Conservation (phyloP, 164 flowering plant species). For the Macadamia tetraphylla region DNA sequence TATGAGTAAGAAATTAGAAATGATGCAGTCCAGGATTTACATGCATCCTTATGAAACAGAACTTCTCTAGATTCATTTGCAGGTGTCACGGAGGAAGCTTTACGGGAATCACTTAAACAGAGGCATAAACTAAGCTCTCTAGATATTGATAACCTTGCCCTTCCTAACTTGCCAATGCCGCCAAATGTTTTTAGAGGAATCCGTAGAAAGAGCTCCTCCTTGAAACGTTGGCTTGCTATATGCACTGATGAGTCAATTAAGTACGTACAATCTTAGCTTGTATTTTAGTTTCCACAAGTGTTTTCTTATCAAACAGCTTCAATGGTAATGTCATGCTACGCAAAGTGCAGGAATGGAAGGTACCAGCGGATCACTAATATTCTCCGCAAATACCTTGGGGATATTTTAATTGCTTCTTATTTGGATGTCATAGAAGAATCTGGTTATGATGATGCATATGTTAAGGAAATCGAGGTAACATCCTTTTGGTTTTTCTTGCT, state of each 20-base stretch:
- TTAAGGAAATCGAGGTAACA: conserved; percentile 84
- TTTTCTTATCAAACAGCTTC: not conserved
- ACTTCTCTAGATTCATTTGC: conserved; percentile 53
- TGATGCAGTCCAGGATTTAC: not conserved
- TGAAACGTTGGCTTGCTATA: conserved; percentile 81
- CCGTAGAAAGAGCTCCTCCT: conserved; percentile 52
- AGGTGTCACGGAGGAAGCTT: conserved; percentile 51
- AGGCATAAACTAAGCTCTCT: conserved; percentile 31
- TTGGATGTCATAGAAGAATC: conserved; percentile 63
- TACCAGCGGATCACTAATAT: conserved; percentile 47
- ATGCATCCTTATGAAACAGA: conserved; percentile 10
- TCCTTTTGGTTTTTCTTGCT: not conserved
- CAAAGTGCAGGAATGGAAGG: conserved; percentile 56
- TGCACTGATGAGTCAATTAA: conserved; percentile 65
- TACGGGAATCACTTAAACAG: conserved; percentile 44
- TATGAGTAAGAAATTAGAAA: not conserved
- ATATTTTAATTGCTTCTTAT: conserved; percentile 81
- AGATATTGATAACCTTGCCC: conserved; percentile 40
- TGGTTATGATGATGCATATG: conserved; percentile 56
- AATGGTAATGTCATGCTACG: not conserved
- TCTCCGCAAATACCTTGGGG: conserved; percentile 90
- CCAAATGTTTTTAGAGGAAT: conserved; percentile 88
- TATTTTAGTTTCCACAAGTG: not conserved
- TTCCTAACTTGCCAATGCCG: conserved; percentile 64
- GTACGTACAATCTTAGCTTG: conserved; percentile 34